These are phyloP conservation scores for Anthracocystis panici-leucophaei DNA, from an alignment of 1,284 basidiomycete species.

Conservation along the genomic window DNA sequence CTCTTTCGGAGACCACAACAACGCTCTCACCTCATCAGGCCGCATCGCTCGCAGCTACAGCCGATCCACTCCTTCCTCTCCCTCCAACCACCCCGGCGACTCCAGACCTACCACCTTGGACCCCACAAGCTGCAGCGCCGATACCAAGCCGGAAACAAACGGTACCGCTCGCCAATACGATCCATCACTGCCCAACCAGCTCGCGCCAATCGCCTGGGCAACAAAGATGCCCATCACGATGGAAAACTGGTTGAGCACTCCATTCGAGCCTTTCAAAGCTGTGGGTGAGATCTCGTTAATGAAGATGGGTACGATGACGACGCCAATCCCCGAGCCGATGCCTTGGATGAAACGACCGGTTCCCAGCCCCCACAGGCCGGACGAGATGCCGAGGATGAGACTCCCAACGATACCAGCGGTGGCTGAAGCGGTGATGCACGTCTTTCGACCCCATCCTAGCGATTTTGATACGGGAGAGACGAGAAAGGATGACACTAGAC, in stretches of 20 bases:
- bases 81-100: constrained; percentile 60
- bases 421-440: constrained; percentile 36
- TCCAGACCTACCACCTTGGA: constrained; percentile 53
- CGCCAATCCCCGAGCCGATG: constrained; percentile 82
- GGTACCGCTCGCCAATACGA: constrained; percentile 70
- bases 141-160: constrained; percentile 59
- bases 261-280: constrained; percentile 78
- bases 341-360: constrained; percentile 76
- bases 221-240: constrained; percentile 67
- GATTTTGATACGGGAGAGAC: constrained; percentile 39
- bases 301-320: constrained; percentile 88
- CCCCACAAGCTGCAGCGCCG: constrained; percentile 67
- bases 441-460: constrained; percentile 30
- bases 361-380: constrained; percentile 17
- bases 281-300: constrained; percentile 83
- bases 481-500: constrained; percentile 76
- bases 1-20: constrained; percentile 47
- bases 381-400: constrained; percentile 27
- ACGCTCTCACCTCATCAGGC: constrained; percentile 32
- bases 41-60: constrained; percentile 9
- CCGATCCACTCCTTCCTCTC: constrained; percentile 21
- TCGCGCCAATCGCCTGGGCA: constrained; percentile 70
- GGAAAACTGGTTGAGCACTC: constrained; percentile 79
- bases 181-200: constrained; percentile 47
- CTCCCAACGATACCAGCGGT: constrained; percentile 31